Conservation (phyloP, 768 basidiomycete genomes). For the Kwoniella mangroviensis region DNA sequence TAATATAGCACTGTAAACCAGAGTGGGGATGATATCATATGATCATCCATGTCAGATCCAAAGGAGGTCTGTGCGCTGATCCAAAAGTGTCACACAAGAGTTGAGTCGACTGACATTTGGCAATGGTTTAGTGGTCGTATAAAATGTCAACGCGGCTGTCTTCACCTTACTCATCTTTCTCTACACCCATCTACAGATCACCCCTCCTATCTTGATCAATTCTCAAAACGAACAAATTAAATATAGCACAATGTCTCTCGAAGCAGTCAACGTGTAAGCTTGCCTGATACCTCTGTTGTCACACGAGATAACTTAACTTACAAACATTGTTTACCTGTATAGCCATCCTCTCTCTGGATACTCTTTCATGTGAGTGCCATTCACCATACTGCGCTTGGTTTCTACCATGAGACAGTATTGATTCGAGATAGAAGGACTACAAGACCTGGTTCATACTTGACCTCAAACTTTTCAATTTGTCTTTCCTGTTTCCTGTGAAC, state of each 20-base stretch:
- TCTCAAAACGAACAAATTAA: background rate
- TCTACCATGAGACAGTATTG: too few relatives aligned
- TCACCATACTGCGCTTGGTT: background rate
- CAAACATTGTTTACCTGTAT: background rate
- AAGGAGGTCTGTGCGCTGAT: slow-evolving; percentile 12
- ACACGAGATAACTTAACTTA: background rate
- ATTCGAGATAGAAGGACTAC: too few relatives aligned
- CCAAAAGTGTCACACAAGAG: background rate
- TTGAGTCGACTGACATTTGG: slow-evolving; percentile 1
- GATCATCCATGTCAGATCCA: background rate
- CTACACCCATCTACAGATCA: slow-evolving; percentile 1
- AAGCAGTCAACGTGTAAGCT: slow-evolving; percentile 10
- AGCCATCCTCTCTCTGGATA: slow-evolving; percentile 22
- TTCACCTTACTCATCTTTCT: slow-evolving; percentile 2
- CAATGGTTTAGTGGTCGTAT: background rate
- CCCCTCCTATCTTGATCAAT: background rate
- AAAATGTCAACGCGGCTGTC: background rate
- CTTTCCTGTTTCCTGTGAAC: too few relatives aligned
- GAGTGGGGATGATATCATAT: background rate
- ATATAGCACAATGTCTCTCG: slow-evolving; percentile 4
- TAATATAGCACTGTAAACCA: too few relatives aligned
- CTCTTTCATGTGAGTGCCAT: slow-evolving; percentile 18
- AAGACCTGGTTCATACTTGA: too few relatives aligned
- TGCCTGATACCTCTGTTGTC: background rate
- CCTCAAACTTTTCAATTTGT: too few relatives aligned